These are phyloP conservation scores for Sisymbrium altissimum DNA, from an alignment of 345 rosid genomes.

Conservation along the genomic window DNA sequence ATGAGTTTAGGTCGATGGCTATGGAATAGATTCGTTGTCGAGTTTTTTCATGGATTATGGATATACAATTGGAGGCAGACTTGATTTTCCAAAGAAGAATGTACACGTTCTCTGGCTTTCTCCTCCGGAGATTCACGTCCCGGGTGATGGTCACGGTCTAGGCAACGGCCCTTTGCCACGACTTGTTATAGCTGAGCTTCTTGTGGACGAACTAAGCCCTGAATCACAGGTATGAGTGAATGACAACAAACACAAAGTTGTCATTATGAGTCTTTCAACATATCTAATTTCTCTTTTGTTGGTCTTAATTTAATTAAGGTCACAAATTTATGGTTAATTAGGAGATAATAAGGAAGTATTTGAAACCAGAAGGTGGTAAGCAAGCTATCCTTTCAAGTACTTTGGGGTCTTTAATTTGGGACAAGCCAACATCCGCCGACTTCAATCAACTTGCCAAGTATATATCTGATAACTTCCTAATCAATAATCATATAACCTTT, in stretches of 20 bases:
- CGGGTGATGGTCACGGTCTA: constrained; percentile 45
- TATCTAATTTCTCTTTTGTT: neutral
- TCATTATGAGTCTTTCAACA: neutral
- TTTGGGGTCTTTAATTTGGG: constrained; percentile 79
- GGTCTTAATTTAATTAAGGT: neutral
- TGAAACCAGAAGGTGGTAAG: constrained; percentile 51
- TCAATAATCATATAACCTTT: neutral
- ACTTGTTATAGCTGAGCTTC: constrained; percentile 78
- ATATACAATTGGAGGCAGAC: constrained; percentile 53
- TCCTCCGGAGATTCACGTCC: constrained; percentile 47
- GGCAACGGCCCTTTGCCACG: constrained; percentile 72
- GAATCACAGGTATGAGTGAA: constrained; percentile 55
- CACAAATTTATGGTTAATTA: constrained; percentile 29
- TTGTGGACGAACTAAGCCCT: constrained; percentile 66
- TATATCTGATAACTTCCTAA: neutral
- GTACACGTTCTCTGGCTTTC: constrained; percentile 76
- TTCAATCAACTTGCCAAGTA: constrained; percentile 78
- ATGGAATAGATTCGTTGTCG: constrained; percentile 76
- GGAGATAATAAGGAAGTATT: constrained; percentile 71
- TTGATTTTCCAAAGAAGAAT: constrained; percentile 79
- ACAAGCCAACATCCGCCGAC: constrained; percentile 64
- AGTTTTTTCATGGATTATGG: constrained; percentile 74
- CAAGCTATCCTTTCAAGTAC: constrained; percentile 77
- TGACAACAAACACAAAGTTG: neutral
- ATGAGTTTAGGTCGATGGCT: constrained; percentile 52